Base-by-base conservation (phyloP, 106 monocot species). In the Allium sativum region DNA sequence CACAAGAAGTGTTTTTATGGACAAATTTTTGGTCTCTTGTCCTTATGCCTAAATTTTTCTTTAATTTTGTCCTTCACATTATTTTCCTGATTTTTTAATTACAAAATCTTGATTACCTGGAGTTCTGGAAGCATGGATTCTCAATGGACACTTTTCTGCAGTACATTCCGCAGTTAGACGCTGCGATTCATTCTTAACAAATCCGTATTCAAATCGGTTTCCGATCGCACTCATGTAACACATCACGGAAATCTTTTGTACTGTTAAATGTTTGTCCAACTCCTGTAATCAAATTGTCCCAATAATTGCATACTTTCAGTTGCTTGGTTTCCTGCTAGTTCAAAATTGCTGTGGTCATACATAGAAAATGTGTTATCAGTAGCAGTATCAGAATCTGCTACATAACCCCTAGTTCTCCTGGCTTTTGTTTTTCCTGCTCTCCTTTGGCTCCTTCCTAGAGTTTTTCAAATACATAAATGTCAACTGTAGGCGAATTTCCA, bases 141-240 rank as follows among this genome's bases (percentile, higher is more conserved):
- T 70, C 96, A 90, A 96, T 9, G 84, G 74, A 45, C 96, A 96
- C 58, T 72, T 82, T 55, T 91, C 80, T 5, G 64, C 76, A 40
- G 75, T 74, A 72, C 96, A 96, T 48, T 71, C 78, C 6, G 82
- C 96, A 10, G 96, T 91, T 2, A 91, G 75, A n/a, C 96, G 84
- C 43, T 77, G 69, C 31, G 80, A 75, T 21, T 96, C 96, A 51
- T 84, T 91, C 68, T 96, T 96, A 7, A 91, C 70, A 52, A 76
- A 87, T 65, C 78, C 84, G 72, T 91, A 91, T 45, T 64, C 69
- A 55, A 96, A 96, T 31, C 77, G 73, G 21, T 96, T 79, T 12
- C 87, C 87, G 52, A 91, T 82, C 14, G 87, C 96, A 96, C 60
- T 91, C 91, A 40, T 91, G 87, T 45, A 96, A 63, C 20, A 84